These are phyloP conservation scores for Diplodia scrobiculata DNA, from an alignment of 2,329 filamentous ascomycete genomes.

Conservation along the genomic window DNA sequence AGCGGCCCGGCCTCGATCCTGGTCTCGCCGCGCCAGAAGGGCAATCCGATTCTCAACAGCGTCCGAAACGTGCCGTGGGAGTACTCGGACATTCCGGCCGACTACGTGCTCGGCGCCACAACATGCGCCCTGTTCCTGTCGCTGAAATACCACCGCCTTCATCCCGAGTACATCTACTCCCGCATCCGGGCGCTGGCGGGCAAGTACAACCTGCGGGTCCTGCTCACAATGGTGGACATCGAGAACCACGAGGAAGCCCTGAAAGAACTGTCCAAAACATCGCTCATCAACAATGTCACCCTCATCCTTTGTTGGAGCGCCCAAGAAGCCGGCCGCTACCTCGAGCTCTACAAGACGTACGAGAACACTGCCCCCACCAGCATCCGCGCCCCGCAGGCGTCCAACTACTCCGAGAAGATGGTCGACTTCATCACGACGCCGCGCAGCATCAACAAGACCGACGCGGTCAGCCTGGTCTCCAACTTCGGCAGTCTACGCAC, in stretches of 20 bases:
- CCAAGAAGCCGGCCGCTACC: constrained; percentile 87
- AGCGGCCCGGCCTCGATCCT: constrained; percentile 74
- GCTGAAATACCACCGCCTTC: constrained; percentile 93
- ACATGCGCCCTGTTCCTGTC: constrained; percentile 92
- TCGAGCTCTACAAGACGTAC: constrained; percentile 93
- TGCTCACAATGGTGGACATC: constrained; percentile 93
- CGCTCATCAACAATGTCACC: constrained; percentile 88
- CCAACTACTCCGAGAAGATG: constrained; percentile 75
- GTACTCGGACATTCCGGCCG: constrained; percentile 93
- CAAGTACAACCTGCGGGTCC: constrained; percentile 81
- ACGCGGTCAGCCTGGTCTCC: constrained; percentile 84
- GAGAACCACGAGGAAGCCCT: constrained; percentile 88
- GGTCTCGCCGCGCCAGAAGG: constrained; percentile 89
- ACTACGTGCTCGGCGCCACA: constrained; percentile 84
- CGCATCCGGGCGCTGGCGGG: constrained; percentile 82
- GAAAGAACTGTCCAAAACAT: constrained; percentile 89
- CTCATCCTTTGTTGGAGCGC: constrained; percentile 92
- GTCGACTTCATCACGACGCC: constrained; percentile 92
- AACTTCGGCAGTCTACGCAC: constrained; percentile 87
- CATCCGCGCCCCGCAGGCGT: constrained; percentile 82
- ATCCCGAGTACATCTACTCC: constrained; percentile 97
- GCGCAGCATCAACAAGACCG: constrained; percentile 88
- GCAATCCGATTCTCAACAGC: constrained; percentile 85
- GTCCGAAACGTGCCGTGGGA: constrained; percentile 83
- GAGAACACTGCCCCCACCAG: constrained; percentile 81